phyloP scores from a whole-genome alignment of 2,329 filamentous ascomycete genomes.

The Magnaporthiopsis incrustans region DNA sequence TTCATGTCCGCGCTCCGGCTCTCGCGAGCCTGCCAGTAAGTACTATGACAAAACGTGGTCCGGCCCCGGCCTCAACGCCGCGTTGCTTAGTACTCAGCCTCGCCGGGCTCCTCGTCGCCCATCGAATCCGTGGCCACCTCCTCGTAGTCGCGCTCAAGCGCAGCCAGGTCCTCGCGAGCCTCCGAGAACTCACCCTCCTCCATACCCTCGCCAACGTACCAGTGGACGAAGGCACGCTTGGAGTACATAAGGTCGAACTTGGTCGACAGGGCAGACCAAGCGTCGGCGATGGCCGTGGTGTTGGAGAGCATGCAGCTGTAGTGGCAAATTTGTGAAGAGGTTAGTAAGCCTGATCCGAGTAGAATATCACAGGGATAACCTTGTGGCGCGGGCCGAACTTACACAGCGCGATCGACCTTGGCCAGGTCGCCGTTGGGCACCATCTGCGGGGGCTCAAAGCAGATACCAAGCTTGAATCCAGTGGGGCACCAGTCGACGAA shows the following conservation, averaged over 20 bases:
- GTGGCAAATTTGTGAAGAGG: no score
- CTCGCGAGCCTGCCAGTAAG: background rate
- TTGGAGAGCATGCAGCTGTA: constrained; percentile 59
- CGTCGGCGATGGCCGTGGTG: constrained; percentile 66
- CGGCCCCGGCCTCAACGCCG: background rate
- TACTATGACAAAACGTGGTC: background rate
- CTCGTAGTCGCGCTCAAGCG: constrained; percentile 80
- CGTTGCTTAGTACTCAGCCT: constrained; percentile 66
- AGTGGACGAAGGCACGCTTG: constrained; percentile 70
- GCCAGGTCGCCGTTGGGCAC: constrained; percentile 56
- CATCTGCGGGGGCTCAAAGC: constrained; percentile 60
- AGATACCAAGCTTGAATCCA: constrained; percentile 69
- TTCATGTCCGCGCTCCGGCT: background rate
- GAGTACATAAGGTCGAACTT: constrained; percentile 75
- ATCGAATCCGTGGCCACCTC: constrained; percentile 71
- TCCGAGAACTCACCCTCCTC: constrained; percentile 87
- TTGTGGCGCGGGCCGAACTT: background rate
- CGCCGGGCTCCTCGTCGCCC: constrained; percentile 51
- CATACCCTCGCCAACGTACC: constrained; percentile 86
- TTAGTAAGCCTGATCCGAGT: no score
- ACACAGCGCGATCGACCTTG: constrained; percentile 52
- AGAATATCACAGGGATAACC: no score
- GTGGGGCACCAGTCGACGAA: constrained; percentile 70
- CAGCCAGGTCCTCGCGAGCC: constrained; percentile 77
- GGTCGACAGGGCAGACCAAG: constrained; percentile 64